Base-by-base conservation (phyloP, 805 yeast species). In the Candida ovalis region DNA sequence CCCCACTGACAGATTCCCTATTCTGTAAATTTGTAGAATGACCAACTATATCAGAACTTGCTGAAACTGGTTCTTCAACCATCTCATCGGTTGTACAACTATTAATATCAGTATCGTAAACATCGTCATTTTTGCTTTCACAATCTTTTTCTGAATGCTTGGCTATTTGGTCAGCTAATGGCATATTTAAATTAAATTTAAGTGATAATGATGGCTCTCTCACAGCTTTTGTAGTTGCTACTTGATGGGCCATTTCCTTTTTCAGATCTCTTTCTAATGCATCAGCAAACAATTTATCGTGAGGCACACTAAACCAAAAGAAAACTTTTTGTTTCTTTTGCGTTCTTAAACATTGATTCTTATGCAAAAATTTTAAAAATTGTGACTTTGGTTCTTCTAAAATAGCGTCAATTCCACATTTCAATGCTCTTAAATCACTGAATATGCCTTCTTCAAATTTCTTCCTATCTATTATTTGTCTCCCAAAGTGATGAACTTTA, bases 321-420 rank as follows among this genome's bases (percentile, higher is more conserved):
- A 92, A 92, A 39, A 92, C 97, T 62, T 94, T 92, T 64, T 92
- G 99, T 61, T 94, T 92, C 76, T 92, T 92, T 60, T 92, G 97
- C 0, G 99, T 92, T 58, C 96, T 77, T 23, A 92, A 73, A 63
- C 98, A 92, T 54, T 84, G 82, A 63, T 92, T 88, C 61, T 84
- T 86, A 68, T 86, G 89, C 24, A 92, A 71, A 59, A 92, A 90
- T 53, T 85, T 86, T 50, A 92, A 73, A 63, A 92, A 90, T 32
- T 82, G 83, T 0, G 96, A 88, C 62, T 87, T 82, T 15, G 98
- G 96, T 42, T 80, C 81, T 64, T 92, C 98, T 49, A 92, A 71
- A 4, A 88, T 77, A 13, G 98, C 96, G 71, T 89, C 92, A 4
- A 82, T 76, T 21, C 94, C 96, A 63, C 89, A 80, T 68, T 91